Conservation (phyloP, 2,329 filamentous ascomycete species). For the Nigrospora sphaerica region DNA sequence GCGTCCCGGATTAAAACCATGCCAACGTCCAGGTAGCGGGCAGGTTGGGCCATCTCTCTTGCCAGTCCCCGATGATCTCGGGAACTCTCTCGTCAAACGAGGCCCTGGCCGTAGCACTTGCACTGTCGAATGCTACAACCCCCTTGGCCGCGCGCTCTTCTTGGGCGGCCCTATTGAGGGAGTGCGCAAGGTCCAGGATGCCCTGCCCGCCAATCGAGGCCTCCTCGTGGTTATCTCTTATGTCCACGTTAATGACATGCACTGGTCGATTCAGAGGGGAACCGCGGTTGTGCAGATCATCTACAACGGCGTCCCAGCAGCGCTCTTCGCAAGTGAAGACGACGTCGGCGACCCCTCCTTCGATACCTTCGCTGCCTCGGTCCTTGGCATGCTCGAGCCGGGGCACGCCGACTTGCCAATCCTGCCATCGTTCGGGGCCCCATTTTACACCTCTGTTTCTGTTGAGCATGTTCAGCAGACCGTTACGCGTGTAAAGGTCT, state of each 20-base stretch:
- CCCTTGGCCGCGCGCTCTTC: conserved; percentile 68
- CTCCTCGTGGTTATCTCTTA: conserved; percentile 97
- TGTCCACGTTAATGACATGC: conserved; percentile 97
- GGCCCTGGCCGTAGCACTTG: conserved; percentile 56
- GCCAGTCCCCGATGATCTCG: conserved; percentile 86
- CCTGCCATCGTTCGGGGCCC: conserved; percentile 95
- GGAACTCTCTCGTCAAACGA: conserved; percentile 92
- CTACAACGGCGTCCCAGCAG: conserved; percentile 96
- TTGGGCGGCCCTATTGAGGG: conserved; percentile 70
- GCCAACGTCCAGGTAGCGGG: conserved; percentile 91
- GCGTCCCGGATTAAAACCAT: conserved; percentile 62
- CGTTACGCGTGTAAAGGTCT: conserved; percentile 83
- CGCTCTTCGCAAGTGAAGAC: conserved; percentile 97
- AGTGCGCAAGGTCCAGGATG: conserved; percentile 84
- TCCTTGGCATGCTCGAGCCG: conserved; percentile 70
- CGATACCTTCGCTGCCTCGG: conserved; percentile 71
- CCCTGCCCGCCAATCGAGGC: conserved; percentile 83
- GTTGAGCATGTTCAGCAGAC: conserved; percentile 90
- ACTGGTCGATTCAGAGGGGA: conserved; percentile 85
- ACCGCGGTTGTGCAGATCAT: conserved; percentile 82
- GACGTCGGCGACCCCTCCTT: conserved; percentile 84
- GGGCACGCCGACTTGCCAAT: conserved; percentile 86
- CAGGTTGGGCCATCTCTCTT: conserved; percentile 87
- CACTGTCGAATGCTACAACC: conserved; percentile 60
- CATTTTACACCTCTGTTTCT: conserved; percentile 89